Evolutionary conservation across 192 early-diverging fungal genomes (phyloP), one percentile per base, ranked within the genome.

Genomic region (Backusella westeae): DNA sequence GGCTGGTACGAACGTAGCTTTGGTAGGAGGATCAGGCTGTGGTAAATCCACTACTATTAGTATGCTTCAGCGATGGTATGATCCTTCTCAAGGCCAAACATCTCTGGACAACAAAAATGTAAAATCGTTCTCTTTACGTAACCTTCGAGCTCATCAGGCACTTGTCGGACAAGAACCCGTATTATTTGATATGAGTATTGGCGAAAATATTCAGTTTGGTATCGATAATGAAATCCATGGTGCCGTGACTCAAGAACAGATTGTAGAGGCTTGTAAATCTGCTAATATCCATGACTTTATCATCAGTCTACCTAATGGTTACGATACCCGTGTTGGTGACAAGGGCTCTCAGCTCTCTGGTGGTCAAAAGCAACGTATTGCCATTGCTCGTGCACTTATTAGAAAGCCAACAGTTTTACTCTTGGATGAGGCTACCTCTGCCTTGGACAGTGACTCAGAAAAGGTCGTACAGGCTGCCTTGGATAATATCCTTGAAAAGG

Each of bases 91-190:
- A 12, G 96, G 96, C 23, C 38, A 46, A n/a, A 87, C 92, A 38
- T 74, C 52, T 8, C 79, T 95, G 49, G 91, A 96, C 69, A 80
- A 80, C 63, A 80, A 82, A 6, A 80, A 90, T 68, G 85, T 96
- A 34, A 76, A 82, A 6, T 75, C 88, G 63, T 93, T 91, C 86
- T 86, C 90, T 36, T 41, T 96, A 8, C 72, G 76, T n/a, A 87
- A 90, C 46, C 84, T 97, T 29, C 91, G 97, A 69, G 49, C 75
- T 32, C 88, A 88, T 73, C 82, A 96, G 86, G 92, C 94, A 19
- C 83, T 98, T n/a, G 97, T 98, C 12, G 91, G 92, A 29, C 97
- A 98, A 81, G 96, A 97, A 85, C 97, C 97, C 4, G 89, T 94
- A 44, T 80, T 98, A 44, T 97, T 97, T 77, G 94, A 96, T 84